Evolutionary conservation across 2,329 filamentous ascomycete genomes (phyloP).

Genomic region (Aspergillus eucalypticola): DNA sequence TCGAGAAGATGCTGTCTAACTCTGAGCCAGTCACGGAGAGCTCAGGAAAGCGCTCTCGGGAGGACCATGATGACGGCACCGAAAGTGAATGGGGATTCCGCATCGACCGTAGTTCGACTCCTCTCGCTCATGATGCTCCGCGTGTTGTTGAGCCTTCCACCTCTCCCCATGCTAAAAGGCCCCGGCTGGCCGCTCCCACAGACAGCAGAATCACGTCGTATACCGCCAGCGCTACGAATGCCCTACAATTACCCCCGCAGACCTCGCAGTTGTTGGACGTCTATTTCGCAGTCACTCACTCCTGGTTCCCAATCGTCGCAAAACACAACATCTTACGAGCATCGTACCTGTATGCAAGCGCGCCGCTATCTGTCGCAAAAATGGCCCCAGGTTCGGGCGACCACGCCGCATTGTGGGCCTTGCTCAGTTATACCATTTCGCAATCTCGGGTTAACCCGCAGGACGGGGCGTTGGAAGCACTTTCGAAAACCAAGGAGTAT

Average conservation of each 20-base stretch:
- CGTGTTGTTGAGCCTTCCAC: conserved; percentile 30
- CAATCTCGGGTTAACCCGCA: conserved; percentile 28
- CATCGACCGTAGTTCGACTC: conserved; percentile 30
- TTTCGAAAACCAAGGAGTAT: conserved; percentile 35
- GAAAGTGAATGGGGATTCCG: conserved; percentile 35
- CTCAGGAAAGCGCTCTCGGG: conserved; percentile 38
- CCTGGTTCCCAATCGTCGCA: conserved; percentile 61
- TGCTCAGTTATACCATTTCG: conserved; percentile 44
- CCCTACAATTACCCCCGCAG: conserved; percentile 49
- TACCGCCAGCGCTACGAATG: conserved; percentile 9
- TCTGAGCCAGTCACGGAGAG: conserved; percentile 26
- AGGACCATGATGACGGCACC: conserved; percentile 27
- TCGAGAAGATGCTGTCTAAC: conserved; percentile 45
- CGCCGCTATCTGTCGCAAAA: conserved; percentile 36
- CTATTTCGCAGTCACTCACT: conserved; percentile 60
- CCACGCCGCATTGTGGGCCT: conserved; percentile 47
- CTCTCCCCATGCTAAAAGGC: conserved; percentile 30
- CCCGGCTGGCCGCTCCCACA: conserved; percentile 25
- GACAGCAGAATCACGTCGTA: conserved; percentile 14
- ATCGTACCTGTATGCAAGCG: conserved; percentile 56
- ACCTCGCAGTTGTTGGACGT: conserved; percentile 56
- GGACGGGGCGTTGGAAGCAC: conserved; percentile 17
- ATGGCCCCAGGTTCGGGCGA: conserved; percentile 39
- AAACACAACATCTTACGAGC: conserved; percentile 58
- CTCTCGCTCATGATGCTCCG: conserved; percentile 32